Percentiles rank a stretch among this genome's conserved stretches.
phyloP scores from a whole-genome alignment of 805 yeast species.

The Kluyveromyces starmeri region DNA sequence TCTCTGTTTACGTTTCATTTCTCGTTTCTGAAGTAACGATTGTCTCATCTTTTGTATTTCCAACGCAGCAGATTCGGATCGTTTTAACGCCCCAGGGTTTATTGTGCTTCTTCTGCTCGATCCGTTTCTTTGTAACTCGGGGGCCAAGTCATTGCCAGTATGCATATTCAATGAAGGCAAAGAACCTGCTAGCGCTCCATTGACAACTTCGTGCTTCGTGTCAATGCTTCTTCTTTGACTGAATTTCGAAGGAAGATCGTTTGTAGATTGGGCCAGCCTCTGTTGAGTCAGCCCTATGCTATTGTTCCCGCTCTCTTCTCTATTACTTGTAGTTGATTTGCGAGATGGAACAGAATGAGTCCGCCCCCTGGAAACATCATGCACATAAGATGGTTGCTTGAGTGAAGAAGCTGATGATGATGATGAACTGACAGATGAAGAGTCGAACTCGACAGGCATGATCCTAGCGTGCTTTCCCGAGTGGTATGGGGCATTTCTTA shows the following conservation, averaged over 20 bases:
- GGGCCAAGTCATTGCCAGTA: too few relatives aligned
- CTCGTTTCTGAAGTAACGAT: conserved; percentile 37
- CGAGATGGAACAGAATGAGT: too few relatives aligned
- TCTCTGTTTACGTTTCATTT: conserved; percentile 34
- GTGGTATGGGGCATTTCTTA: conserved; percentile 26
- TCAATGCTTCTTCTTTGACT: neutral
- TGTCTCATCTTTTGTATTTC: conserved; percentile 46
- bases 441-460: conserved; percentile 20
- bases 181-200: neutral
- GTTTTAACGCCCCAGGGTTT: conserved; percentile 19
- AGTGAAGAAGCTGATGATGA: neutral
- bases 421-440: neutral
- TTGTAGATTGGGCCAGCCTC: too few relatives aligned
- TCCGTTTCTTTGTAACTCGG: too few relatives aligned
- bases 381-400: too few relatives aligned
- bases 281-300: too few relatives aligned
- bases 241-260: too few relatives aligned
- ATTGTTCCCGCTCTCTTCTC: too few relatives aligned
- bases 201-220: neutral
- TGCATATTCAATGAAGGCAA: neutral
- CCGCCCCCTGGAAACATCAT: too few relatives aligned
- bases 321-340: too few relatives aligned
- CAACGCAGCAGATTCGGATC: conserved; percentile 31
- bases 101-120: too few relatives aligned
- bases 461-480: conserved; percentile 30